These are phyloP conservation scores for Paramecium bursaria DNA, from an alignment of 73 alveolate genomes.

Conservation along the genomic window DNA sequence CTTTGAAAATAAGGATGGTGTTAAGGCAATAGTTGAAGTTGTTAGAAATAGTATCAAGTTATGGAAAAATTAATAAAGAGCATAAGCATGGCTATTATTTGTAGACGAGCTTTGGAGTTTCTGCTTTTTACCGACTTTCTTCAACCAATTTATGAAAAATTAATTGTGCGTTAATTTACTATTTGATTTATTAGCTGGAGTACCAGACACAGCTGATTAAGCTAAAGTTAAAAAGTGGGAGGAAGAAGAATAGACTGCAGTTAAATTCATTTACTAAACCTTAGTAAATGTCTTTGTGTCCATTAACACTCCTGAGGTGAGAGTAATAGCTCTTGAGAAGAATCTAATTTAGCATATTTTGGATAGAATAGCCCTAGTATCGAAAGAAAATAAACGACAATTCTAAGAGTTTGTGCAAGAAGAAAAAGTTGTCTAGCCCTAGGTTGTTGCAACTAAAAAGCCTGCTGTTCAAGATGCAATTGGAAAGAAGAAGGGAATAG, in stretches of 20 bases:
- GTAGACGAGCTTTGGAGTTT: slow-evolving; percentile 76
- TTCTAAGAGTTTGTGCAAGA: background rate
- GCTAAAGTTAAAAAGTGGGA: slow-evolving; percentile 72
- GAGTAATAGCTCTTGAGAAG: slow-evolving; percentile 75
- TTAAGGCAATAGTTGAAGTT: slow-evolving; percentile 72
- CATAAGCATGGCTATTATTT: slow-evolving; percentile 78
- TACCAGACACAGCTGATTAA: slow-evolving; percentile 71
- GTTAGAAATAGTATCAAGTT: slow-evolving; percentile 64
- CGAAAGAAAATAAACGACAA: slow-evolving; percentile 73
- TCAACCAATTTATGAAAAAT: slow-evolving; percentile 75
- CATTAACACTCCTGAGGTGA: slow-evolving; percentile 71
- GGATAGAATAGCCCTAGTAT: slow-evolving; percentile 74
- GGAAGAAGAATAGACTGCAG: slow-evolving; percentile 77
- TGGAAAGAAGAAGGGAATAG: slow-evolving; percentile 77
- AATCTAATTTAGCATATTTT: slow-evolving; percentile 72
- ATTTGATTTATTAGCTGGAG: slow-evolving; percentile 78
- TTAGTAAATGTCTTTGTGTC: slow-evolving; percentile 72
- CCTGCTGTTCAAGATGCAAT: slow-evolving; percentile 19
- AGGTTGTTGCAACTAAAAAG: slow-evolving; percentile 10
- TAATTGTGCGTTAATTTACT: slow-evolving; percentile 73
- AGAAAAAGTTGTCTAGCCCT: slow-evolving; percentile 38
- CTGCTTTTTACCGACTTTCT: slow-evolving; percentile 77
- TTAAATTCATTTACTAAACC: slow-evolving; percentile 73
- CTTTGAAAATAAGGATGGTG: slow-evolving; percentile 80
- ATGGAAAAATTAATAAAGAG: slow-evolving; percentile 72